Base-by-base conservation (phyloP, 2,329 filamentous ascomycete genomes). In the Dichotomopilus funicola region DNA sequence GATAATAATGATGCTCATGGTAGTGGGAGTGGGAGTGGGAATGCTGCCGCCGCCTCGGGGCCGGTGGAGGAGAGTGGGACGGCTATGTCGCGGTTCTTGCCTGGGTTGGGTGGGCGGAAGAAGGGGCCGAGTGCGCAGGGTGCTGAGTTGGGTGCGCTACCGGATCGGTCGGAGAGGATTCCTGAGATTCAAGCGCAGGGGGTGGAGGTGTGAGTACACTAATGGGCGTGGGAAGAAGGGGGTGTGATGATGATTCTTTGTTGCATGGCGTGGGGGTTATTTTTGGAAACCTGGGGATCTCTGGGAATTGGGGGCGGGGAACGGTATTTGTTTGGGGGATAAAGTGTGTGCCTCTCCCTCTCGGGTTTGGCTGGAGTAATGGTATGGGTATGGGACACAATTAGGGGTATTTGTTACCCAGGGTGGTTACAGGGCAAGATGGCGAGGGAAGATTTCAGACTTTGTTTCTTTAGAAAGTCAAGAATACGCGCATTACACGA, bases 131-230 rank as follows among this genome's bases (percentile, higher is more conserved):
- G 81, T 64, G 49, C 85, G 9, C 83, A 84, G 64, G 86, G 86
- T 35, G 78, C 87, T 58, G 87, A 95, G 71, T 71, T 95, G 53
- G 81, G 84, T 45, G 78, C 75, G 43, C 87, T 92, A 65, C 56
- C 55, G 11, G 46, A 46, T 44, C 40, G 56, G 5, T 35, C 7
- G 46, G 9, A 40, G 7, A 38, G 10, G 27, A 37, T 19, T 38
- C 4, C 54, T 38, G 12, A 37, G 46, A 2, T 48, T 12, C 59
- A 58, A 51, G 51, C 54, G 43, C 60, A 63, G 44, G 59, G 61
- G 51, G 57, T 64, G 19, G 49, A 60, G 52, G 50, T n/a, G 3
- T 50, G 41, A 50, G 46, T 7, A n/a, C n/a, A n/a, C n/a, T n/a
- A 6, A 31, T 27, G 19, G 19, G 19, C 2, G 19, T 27, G 19